phyloP scores from a whole-genome alignment of 192 early-diverging fungal genomes.

The Gonapodya sp. region DNA sequence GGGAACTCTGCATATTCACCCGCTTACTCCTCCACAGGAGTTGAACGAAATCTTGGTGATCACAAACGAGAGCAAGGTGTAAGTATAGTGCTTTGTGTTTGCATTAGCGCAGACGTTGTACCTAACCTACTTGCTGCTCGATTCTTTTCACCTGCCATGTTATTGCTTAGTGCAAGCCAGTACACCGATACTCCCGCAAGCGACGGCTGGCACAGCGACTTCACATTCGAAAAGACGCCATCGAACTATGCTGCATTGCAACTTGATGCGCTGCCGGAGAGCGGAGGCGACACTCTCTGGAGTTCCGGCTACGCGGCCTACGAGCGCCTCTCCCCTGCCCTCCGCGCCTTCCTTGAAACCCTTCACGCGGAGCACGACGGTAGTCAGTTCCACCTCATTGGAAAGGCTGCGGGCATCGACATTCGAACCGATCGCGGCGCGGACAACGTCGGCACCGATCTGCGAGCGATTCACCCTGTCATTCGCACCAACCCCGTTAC shows the following conservation, averaged over 20 bases:
- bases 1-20: neutral
- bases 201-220: constrained; percentile 40
- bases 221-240: constrained; percentile 45
- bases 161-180: constrained; percentile 22
- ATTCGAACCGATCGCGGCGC: constrained; percentile 13
- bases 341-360: constrained; percentile 19
- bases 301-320: constrained; percentile 28
- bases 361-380: constrained; percentile 21
- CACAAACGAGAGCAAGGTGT: neutral
- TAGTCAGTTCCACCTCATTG: neutral
- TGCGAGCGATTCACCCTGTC: constrained; percentile 33
- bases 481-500: constrained; percentile 43
- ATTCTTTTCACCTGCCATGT: too few species aligned
- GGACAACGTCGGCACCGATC: constrained; percentile 23
- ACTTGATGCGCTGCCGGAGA: constrained; percentile 33
- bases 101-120: neutral
- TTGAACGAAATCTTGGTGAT: neutral
- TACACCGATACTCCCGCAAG: constrained; percentile 23
- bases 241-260: constrained; percentile 40
- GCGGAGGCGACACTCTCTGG: constrained; percentile 36
- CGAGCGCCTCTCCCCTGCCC: constrained; percentile 23
- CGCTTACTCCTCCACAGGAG: neutral
- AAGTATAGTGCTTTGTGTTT: constrained; percentile 6
- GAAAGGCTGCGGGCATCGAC: neutral
- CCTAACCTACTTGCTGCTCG: too few species aligned